These are phyloP conservation scores for Saccharomyces hybrid DNA, from an alignment of 1,139 yeast species.

Conservation along the genomic window DNA sequence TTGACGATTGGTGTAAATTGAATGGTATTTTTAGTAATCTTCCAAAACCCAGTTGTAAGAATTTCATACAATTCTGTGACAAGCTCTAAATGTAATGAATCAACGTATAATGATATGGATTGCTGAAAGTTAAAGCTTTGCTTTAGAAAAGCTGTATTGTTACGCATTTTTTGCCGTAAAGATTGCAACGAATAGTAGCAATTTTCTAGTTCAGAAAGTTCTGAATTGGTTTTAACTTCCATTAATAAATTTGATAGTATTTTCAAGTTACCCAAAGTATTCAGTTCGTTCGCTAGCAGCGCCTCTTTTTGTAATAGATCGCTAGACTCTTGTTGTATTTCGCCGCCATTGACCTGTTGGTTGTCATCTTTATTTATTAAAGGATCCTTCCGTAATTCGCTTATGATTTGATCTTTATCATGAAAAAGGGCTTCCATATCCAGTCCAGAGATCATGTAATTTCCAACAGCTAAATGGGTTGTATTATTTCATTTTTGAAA, in stretches of 20 bases:
- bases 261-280: slow-evolving; percentile 17
- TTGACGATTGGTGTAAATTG: slow-evolving; percentile 9
- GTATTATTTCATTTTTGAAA: background rate
- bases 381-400: slow-evolving; percentile 19
- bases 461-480: background rate
- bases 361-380: background rate
- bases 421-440: background rate
- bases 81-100: slow-evolving; percentile 22
- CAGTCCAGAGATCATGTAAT: background rate
- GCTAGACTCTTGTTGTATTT: background rate
- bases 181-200: slow-evolving; percentile 26
- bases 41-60: slow-evolving; percentile 22
- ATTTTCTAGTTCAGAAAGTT: slow-evolving; percentile 24
- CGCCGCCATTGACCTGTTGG: background rate
- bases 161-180: slow-evolving; percentile 19
- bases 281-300: slow-evolving; percentile 16
- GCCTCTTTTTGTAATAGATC: slow-evolving; percentile 17
- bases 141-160: slow-evolving; percentile 12
- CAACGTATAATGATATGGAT: slow-evolving; percentile 22
- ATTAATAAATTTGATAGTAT: slow-evolving; percentile 15
- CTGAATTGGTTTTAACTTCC: slow-evolving; percentile 25
- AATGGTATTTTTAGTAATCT: slow-evolving; percentile 7
- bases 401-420: slow-evolving; percentile 6
- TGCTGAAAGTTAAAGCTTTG: slow-evolving; percentile 26
- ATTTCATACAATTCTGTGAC: slow-evolving; percentile 16